Evolutionary conservation across 2,329 filamentous ascomycete species (phyloP), one percentile per base, ranked within the genome.

Genomic region (Keithomyces neogunnii): DNA sequence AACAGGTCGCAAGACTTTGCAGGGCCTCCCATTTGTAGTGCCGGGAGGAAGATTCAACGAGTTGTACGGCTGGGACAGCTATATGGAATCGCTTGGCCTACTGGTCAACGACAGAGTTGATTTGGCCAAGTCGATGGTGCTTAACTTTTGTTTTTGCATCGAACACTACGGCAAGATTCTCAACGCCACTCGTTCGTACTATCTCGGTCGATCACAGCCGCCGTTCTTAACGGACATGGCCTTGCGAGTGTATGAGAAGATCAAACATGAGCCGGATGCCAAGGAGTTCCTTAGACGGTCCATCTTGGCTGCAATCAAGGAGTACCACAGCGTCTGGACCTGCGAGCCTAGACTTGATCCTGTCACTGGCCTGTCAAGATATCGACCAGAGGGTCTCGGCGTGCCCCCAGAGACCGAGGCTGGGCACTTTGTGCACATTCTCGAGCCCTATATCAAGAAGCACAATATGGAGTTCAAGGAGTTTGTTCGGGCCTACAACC

Each of bases 211-310:
- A 53, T 96, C 93, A 2, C 93, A 99, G 69, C 93, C 93, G 2
- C 93, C 93, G 0, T 97, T 99, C 72, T 74, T 99, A 51, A 99
- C 93, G 1, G 93, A 99, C 68, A 96, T 99, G 90, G 88, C 92
- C 9, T 76, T 97, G 47, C 86, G 90, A 51, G 89, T 96, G 42
- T 97, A 93, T 66, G 90, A 96, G 62, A 87, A 86, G 63, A 97
- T 96, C 68, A 89, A 90, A 73, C 84, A 90, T 59, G 87, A 95
- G 65, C 82, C 85, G 0, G 88, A 83, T 47, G 82, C 90, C 1
- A 69, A 83, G 48, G 89, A 96, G 0, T 96, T 97, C 67, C 75
- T 99, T 56, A 81, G 82, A 33, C 80, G 80, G 13, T 82, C 90
- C 5, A 88, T 90, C 32, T 77, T 96, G 39, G 92, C 93, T 5